Evolutionary conservation across 75 land plant species (phyloP).

Genomic region (Larix kaempferi): DNA sequence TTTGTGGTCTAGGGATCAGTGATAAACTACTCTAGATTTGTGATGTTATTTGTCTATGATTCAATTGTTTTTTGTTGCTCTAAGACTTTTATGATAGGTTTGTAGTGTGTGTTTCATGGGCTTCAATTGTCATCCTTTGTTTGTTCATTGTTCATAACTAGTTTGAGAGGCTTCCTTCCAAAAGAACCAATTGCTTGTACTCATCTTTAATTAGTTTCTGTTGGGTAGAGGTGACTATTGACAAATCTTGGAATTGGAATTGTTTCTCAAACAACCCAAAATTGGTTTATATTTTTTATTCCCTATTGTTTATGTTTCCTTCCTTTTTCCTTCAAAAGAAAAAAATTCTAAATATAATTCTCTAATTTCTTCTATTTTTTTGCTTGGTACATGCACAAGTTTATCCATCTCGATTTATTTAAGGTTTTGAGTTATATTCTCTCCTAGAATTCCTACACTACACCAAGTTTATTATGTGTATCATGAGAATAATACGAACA

Average conservation of each 20-base stretch:
- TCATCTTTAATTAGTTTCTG: background rate
- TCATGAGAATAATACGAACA: no score
- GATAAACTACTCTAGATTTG: background rate
- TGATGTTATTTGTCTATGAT: background rate
- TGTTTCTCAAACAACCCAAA: background rate
- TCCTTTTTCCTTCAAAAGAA: no score
- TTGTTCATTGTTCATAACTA: background rate
- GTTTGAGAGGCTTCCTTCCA: background rate
- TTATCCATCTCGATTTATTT: no score
- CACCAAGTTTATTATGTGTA: no score
- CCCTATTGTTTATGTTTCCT: no score
- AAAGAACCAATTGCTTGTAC: background rate
- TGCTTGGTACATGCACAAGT: no score
- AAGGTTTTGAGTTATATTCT: no score
- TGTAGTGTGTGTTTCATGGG: background rate
- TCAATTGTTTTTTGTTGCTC: background rate
- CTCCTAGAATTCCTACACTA: no score
- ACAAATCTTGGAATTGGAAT: background rate
- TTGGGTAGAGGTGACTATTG: background rate
- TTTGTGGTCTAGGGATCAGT: background rate
- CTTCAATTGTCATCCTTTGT: background rate
- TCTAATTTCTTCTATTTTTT: no score
- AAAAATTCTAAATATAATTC: no score
- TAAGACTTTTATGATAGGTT: background rate
- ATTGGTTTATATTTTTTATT: no score